Evolutionary conservation across 2,329 filamentous ascomycete species (phyloP), one percentile per base, ranked within the genome.

Genomic region (Colletotrichum sublineola): DNA sequence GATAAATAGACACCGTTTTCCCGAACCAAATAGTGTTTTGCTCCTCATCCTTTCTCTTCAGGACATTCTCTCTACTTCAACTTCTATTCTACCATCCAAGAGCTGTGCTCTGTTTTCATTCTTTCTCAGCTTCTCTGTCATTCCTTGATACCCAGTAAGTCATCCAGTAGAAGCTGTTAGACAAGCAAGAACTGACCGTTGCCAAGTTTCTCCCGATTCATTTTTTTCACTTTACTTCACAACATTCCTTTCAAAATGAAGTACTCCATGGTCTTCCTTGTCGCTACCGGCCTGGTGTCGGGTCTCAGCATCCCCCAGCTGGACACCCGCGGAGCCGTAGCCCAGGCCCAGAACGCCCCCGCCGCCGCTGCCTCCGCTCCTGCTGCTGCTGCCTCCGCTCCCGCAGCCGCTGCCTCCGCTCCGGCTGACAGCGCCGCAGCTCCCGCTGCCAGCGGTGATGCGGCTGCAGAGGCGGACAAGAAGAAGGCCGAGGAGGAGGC

Each of bases 31-130:
- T 2, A 18, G 24, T 36, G 50, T 66, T 61, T 74, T 63, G 46
- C 29, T 67, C 42, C 8, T 60, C 20, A 71, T 72, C 64, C 63
- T 63, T 74, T 66, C 56, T 42, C 64, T 70, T 53, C 58, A 74
- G 44, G 38, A 65, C 56, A 68, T 61, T 66, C 68, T 72, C 52
- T 68, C 53, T 68, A 61, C 67, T 64, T 48, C 46, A 67, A 52
- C 29, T 68, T 68, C 60, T 63, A 63, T 68, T 72, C 53, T 53
- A 67, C 63, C 53, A 20, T 53, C 12, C 31, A 71, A 74, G 73
- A 74, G 78, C 78, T 80, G 78, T 74, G 78, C 78, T 80, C 78
- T 79, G 66, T 79, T 76, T 74, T 40, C 63, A 60, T 75, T 73
- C 55, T 56, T 67, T 75, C 66, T 62, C 67, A 50, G 20, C 57